Conservation (phyloP, 1,284 basidiomycete species). For the Anthracocystis walkeri region DNA sequence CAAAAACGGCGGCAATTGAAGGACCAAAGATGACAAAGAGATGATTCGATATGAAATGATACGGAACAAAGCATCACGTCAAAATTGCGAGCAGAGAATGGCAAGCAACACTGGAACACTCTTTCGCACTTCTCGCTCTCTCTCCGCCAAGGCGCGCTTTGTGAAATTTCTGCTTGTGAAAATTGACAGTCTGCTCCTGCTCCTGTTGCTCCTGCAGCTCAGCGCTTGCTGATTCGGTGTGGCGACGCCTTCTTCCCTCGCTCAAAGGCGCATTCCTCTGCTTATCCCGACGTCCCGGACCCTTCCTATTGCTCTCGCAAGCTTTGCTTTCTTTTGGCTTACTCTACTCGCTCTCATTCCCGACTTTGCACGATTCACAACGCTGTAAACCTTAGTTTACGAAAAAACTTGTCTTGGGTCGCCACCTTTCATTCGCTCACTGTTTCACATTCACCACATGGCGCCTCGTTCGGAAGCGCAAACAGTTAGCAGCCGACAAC, state of each 20-base stretch:
- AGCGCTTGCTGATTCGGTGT: neutral
- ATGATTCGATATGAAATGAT: neutral
- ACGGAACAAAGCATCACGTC: neutral
- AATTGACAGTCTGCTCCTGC: neutral
- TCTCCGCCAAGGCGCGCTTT: neutral
- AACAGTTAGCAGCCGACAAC: neutral
- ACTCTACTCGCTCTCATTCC: conserved; percentile 1
- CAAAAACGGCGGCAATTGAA: neutral
- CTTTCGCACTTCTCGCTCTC: neutral
- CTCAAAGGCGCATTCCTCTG: conserved; percentile 6
- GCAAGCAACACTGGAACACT: conserved; percentile 10
- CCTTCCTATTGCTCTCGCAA: conserved; percentile 5
- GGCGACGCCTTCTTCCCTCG: neutral
- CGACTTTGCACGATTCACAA: conserved; percentile 2
- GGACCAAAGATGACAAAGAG: neutral
- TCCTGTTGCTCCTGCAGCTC: neutral
- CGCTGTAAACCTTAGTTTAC: neutral
- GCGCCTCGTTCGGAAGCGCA: too few species aligned
- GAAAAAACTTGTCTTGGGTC: neutral
- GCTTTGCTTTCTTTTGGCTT: neutral
- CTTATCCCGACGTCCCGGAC: conserved; percentile 13
- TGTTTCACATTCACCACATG: too few species aligned
- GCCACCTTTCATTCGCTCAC: neutral
- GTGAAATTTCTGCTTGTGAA: conserved; percentile 10
- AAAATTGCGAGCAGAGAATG: neutral